Evolutionary conservation across 805 yeast genomes (phyloP), one percentile per base, ranked within the genome.

Genomic region (Candida odintsovae): DNA sequence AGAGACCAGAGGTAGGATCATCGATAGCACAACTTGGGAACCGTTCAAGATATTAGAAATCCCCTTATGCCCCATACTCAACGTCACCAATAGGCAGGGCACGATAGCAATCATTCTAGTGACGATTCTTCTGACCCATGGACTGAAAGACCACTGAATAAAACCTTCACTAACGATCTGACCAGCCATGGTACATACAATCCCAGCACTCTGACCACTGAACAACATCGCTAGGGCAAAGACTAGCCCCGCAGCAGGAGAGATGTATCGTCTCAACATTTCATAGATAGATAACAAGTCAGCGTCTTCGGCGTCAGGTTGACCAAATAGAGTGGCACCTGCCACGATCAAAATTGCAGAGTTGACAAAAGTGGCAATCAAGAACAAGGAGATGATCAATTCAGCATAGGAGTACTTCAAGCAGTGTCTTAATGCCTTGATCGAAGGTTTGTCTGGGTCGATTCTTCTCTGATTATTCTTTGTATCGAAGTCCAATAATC

Each of bases 181-280:
- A 33, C 97, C 96, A 2, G 97, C 90, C 57, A 90, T 74, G 0
- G 97, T 90, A 61, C 96, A 90, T 18, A 90, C 95, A 36, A 92
- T 86, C 38, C 97, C 97, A 2, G 97, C 97, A 57, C 94, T 83
- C 60, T 90, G 92, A n/a, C 97, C 97, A 13, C 92, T 83, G 61
- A 86, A 90, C 40, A 90, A 70, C 66, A 90, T 76, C 1, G 97
- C 97, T 42, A 89, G 66, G 0, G 96, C 97, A 71, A 90, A 90
- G 0, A 90, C 83, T 10, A 86, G 70, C 6, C 96, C 97, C 0
- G 97, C 97, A 6, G 90, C 80, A 15, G 86, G 84, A 1, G 95
- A 86, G 36, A 90, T 72, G 57, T 86, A 86, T 26, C 72, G 69
- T 6, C 80, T 72, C 23, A 90, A 73, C 64, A 90, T 70, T 47